These are phyloP conservation scores for Trypethelium eluteriae DNA, from an alignment of 495 filamentous ascomycete genomes.

Conservation along the genomic window DNA sequence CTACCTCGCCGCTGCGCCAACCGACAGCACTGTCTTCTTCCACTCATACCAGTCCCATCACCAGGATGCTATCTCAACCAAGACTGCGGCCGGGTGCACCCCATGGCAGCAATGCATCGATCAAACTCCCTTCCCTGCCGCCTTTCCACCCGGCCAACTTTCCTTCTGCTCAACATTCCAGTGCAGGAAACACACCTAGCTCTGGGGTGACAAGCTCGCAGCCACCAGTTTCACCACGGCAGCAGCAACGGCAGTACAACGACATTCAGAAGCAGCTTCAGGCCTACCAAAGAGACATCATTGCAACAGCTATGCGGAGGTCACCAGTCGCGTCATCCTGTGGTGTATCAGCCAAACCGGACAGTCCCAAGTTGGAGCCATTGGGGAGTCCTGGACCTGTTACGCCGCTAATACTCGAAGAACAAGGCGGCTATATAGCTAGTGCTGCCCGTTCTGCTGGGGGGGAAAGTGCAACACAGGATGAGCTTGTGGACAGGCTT, in stretches of 20 bases:
- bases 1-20: neutral
- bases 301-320: slow-evolving; percentile 18
- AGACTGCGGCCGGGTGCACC: neutral
- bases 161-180: slow-evolving; percentile 28
- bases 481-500: slow-evolving; percentile 31
- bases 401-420: slow-evolving; percentile 37
- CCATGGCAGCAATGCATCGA: slow-evolving; percentile 18
- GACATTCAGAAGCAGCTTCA: slow-evolving; percentile 37
- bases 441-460: slow-evolving; percentile 19
- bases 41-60: neutral
- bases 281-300: slow-evolving; percentile 33
- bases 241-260: slow-evolving; percentile 28
- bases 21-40: neutral
- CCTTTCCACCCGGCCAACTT: slow-evolving; percentile 40
- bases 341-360: slow-evolving; percentile 22
- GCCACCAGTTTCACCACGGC: slow-evolving; percentile 27
- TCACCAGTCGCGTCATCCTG: slow-evolving; percentile 6
- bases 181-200: slow-evolving; percentile 25
- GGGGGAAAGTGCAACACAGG: slow-evolving; percentile 6
- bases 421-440: slow-evolving; percentile 30
- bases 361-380: slow-evolving; percentile 33
- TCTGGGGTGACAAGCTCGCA: slow-evolving; percentile 23
- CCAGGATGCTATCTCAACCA: slow-evolving; percentile 1
- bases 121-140: slow-evolving; percentile 35
- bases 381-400: slow-evolving; percentile 36